Conservation (phyloP, 1,284 basidiomycete genomes). For the Leccinum huronense region DNA sequence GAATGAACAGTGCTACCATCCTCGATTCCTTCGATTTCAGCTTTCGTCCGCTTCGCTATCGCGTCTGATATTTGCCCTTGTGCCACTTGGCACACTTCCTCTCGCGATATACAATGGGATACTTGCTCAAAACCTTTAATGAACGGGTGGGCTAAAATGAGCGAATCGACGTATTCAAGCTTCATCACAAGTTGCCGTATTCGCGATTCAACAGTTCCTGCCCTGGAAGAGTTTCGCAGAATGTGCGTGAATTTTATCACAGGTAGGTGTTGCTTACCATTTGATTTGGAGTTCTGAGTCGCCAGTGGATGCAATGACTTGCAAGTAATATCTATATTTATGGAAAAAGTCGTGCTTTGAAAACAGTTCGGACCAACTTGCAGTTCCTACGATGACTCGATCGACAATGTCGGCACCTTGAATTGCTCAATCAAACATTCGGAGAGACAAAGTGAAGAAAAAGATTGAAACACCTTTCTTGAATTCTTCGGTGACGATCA, state of each 20-base stretch:
- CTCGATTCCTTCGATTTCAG: constrained; percentile 79
- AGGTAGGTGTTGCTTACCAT: constrained; percentile 61
- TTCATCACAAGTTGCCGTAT: constrained; percentile 97
- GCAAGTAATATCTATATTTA: constrained; percentile 97
- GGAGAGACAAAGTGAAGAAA: not conserved
- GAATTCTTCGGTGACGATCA: constrained; percentile 96
- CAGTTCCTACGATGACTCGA: constrained; percentile 81
- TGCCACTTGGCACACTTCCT: constrained; percentile 88
- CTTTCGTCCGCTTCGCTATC: constrained; percentile 71
- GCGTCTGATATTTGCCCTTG: constrained; percentile 81
- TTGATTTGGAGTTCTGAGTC: constrained; percentile 87
- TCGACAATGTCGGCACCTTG: constrained; percentile 91
- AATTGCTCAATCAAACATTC: constrained; percentile 9
- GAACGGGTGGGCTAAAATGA: constrained; percentile 93
- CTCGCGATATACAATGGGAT: constrained; percentile 79
- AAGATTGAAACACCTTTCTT: constrained; percentile 64
- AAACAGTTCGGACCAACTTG: constrained; percentile 92
- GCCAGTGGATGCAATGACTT: constrained; percentile 91
- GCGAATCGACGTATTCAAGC: constrained; percentile 91
- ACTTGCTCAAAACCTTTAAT: constrained; percentile 92
- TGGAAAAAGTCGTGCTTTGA: constrained; percentile 95
- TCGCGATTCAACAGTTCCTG: constrained; percentile 96
- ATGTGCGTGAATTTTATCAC: constrained; percentile 5
- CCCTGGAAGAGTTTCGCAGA: constrained; percentile 49
- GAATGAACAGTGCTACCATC: constrained; percentile 81